Base-by-base conservation (phyloP, 2,329 filamentous ascomycete species). In the Cephalotrichum gorgonifer region DNA sequence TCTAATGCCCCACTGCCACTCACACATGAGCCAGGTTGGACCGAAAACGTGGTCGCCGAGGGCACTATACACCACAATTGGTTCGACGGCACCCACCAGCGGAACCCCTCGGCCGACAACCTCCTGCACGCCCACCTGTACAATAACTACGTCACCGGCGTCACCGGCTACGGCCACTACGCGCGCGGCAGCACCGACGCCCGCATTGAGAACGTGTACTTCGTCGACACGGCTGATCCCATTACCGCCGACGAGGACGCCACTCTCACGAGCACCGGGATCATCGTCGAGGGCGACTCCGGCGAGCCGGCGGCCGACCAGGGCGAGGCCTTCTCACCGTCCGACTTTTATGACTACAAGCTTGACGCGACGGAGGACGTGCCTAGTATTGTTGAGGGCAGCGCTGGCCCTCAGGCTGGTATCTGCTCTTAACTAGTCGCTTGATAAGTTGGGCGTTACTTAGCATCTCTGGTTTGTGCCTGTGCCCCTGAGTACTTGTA, bases 191-290 rank as follows among this genome's bases (percentile, higher is more conserved):
- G 39, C 30, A 58, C 57, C 7, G 51, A 56, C 45, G 54, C 54
- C 50, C 53, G 54, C 30, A 52, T 59, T n/a, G 57, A 59, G 52
- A 58, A 59, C 51, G 54, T 53, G 50, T 58, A 54, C 52, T 59
- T 59, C 25, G 52, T 56, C 17, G 47, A 55, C n/a, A 51, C 52
- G 45, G 51, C 54, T 38, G 53, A 58, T 50, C 53, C 56, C 28
- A 54, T 59, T 44, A 49, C 48, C 35, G 49, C 48, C 15, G 54
- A 55, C 42, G 48, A 43, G 14, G 51, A 43, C 9, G 52, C 51
- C 43, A 54, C 49, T 7, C 47, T 55, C 14, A 53, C 39, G 20
- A 35, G 49, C 8, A 49, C 44, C 17, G 54, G 54, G 12, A 55
- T 51, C 48, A 50, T 54, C 9, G 52, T 53, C 43, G 45, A 54